Base-by-base conservation (phyloP, 305 asterid genomes). In the Coffea humblotiana region DNA sequence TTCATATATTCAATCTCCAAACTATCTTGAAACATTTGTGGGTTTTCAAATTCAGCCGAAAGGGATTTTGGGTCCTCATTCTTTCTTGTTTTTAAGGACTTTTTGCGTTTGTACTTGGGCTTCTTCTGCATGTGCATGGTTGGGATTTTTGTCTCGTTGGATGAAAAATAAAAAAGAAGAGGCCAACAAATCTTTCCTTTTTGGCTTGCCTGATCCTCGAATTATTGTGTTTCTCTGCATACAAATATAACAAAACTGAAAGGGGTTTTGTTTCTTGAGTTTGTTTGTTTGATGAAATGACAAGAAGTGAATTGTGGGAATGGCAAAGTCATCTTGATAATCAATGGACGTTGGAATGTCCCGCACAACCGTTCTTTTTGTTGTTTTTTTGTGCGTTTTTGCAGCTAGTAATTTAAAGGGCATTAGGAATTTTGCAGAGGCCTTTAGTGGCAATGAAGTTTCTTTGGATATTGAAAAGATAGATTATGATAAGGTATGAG, bases 321-420 rank as follows among this genome's bases (percentile, higher is more conserved):
- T 80, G 83, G 83, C 80, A 81, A 77, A 77, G 73, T 76, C 77
- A 81, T n/a, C 4, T n/a, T 86, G 84, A 82, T 79, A 81, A 84
- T 85, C 85, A 83, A 94, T 92, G 97, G 95, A 88, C 80, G 78
- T 84, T 82, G 84, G 86, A 76, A 86, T 81, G 81, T 74, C 82
- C 37, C 82, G 82, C 77, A 82, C 80, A 82, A 83, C 84, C 70
- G 88, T 89, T 80, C 82, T 90, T 87, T 82, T 89, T 79, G 85
- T 92, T 82, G 91, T 88, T 79, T 86, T 87, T 81, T 48, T 92
- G 52, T 89, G 88, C 80, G 82, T 87, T 85, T 82, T 86, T 82
- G 87, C 90, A 49, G 87, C 90, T 13, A 88, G 79, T 82, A 72
- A 86, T 81, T 90, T 96, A 35, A 90, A 89, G 74, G 92, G 92